Evolutionary conservation across 1,284 basidiomycete species (phyloP).

Genomic region (Chalciporus sp.): DNA sequence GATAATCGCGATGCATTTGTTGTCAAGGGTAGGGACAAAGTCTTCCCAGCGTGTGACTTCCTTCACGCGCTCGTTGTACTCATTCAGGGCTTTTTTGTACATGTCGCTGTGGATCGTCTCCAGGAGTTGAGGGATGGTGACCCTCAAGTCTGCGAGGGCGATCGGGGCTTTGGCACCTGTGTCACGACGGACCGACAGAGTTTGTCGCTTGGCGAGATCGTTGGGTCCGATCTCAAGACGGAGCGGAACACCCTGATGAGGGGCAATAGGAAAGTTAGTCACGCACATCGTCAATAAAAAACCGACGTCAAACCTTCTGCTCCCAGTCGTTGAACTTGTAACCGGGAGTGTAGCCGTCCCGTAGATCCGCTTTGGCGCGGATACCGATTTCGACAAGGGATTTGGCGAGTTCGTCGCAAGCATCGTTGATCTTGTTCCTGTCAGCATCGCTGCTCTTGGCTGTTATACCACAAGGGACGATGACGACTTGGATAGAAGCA

Average conservation of each 20-base stretch:
- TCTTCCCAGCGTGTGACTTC: conserved; percentile 88
- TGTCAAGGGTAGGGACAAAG: conserved; percentile 88
- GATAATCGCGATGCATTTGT: conserved; percentile 86
- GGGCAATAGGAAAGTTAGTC: background rate
- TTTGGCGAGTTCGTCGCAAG: conserved; percentile 75
- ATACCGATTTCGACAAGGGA: conserved; percentile 75
- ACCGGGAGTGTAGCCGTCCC: conserved; percentile 96
- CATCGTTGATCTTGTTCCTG: conserved; percentile 76
- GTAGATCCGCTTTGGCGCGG: conserved; percentile 87
- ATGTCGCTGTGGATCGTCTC: conserved; percentile 90
- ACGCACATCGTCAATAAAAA: background rate
- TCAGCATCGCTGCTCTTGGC: conserved; percentile 76
- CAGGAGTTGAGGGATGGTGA: conserved; percentile 67
- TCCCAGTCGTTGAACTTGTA: conserved; percentile 99
- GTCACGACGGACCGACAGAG: conserved; percentile 87
- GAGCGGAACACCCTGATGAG: conserved; percentile 86
- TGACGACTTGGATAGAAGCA: conserved; percentile 87
- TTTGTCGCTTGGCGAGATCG: conserved; percentile 85
- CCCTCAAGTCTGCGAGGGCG: conserved; percentile 63
- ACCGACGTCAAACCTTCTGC: conserved; percentile 67
- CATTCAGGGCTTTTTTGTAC: conserved; percentile 78
- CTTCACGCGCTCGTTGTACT: conserved; percentile 76
- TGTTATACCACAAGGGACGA: conserved; percentile 93
- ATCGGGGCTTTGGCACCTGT: conserved; percentile 81
- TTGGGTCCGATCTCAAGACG: conserved; percentile 97